phyloP scores from a whole-genome alignment of 176 grass and related monocot species.

The Hsuehochloa calcarea region DNA sequence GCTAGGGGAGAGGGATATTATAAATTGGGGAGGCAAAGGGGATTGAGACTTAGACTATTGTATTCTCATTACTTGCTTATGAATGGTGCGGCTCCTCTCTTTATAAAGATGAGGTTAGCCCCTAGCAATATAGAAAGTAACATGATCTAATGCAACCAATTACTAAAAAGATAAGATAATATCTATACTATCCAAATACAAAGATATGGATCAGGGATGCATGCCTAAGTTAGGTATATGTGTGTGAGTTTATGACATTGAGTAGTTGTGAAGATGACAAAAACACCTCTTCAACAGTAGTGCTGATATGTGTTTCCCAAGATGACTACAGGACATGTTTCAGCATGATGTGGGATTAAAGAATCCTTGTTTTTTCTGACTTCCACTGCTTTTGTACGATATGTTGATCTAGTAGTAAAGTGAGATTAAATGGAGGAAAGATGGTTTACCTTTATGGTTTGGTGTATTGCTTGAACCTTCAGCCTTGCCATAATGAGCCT shows the following conservation, averaged over 20 bases:
- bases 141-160: too few relatives aligned
- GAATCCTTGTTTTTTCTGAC: not conserved
- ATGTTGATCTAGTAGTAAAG: not conserved
- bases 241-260: not conserved
- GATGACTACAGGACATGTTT: constrained; percentile 2
- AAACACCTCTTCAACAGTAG: not conserved
- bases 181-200: too few relatives aligned
- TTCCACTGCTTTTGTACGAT: not conserved
- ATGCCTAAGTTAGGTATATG: not conserved
- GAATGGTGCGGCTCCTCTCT: too few relatives aligned
- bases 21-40: too few relatives aligned
- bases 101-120: too few relatives aligned
- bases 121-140: too few relatives aligned
- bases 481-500: not conserved
- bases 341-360: not conserved
- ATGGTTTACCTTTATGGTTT: not conserved
- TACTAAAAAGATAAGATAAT: too few relatives aligned
- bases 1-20: too few relatives aligned
- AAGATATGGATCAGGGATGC: not conserved
- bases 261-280: not conserved
- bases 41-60: too few relatives aligned
- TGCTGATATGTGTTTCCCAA: not conserved
- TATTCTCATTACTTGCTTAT: too few relatives aligned
- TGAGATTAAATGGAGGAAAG: not conserved
- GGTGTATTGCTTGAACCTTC: not conserved